These are phyloP conservation scores for Beauveria caledonica DNA, from an alignment of 2,329 filamentous ascomycete species.

Conservation along the genomic window DNA sequence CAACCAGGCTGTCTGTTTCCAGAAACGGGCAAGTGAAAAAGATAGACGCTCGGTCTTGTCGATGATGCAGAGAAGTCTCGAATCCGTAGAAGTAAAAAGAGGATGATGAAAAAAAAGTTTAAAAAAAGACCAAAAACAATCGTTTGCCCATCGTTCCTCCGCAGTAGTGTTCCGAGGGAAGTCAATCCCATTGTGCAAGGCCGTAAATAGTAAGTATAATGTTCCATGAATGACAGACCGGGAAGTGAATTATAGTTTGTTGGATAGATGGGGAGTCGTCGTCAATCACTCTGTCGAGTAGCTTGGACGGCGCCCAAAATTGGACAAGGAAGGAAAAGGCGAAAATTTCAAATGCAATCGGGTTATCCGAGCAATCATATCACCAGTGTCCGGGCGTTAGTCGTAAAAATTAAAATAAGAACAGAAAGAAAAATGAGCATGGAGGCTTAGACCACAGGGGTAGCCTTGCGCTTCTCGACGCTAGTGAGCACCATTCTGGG, in stretches of 20 bases:
- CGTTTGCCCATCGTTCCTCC: constrained; percentile 7
- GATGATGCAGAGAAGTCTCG: constrained; percentile 1
- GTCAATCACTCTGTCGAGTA: not conserved
- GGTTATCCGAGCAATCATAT: constrained; percentile 29
- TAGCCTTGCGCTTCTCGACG: constrained; percentile 75
- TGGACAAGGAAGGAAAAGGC: constrained; percentile 16
- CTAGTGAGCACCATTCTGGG: constrained; percentile 82
- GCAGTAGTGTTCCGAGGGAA: constrained; percentile 2
- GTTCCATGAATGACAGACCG: constrained; percentile 29
- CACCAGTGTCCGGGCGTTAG: constrained; percentile 29
- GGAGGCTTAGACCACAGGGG: constrained; percentile 17
- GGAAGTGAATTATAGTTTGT: constrained; percentile 31
- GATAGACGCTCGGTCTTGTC: constrained; percentile 7
- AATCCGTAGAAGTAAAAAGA: not conserved
- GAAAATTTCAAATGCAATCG: constrained; percentile 22
- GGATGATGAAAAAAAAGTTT: no score
- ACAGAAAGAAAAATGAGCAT: not conserved
- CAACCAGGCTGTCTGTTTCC: constrained; percentile 12
- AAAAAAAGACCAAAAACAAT: not conserved
- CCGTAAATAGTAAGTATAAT: constrained; percentile 12
- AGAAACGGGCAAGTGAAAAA: constrained; percentile 9
- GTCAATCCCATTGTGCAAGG: constrained; percentile 6
- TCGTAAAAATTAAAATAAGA: constrained; percentile 23
- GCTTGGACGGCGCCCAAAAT: not conserved
- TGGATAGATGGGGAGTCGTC: constrained; percentile 15